Percentiles rank a stretch among this genome's conserved stretches.
Conservation (phyloP, 2,329 filamentous ascomycete genomes). For the Cadophora malorum region DNA sequence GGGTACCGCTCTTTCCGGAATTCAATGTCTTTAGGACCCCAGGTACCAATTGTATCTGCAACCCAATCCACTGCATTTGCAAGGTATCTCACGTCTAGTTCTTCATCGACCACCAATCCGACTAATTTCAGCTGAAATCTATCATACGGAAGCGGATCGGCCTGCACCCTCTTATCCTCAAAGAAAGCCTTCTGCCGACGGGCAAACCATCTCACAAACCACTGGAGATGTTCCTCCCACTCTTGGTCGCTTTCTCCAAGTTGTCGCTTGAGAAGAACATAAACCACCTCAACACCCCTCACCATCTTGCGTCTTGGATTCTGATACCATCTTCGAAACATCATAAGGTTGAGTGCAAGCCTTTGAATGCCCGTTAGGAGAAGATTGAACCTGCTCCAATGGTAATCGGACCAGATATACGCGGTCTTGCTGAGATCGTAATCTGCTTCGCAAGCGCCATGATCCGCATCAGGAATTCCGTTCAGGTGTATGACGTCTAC, state of each 20-base stretch:
- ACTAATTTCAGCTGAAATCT: background rate
- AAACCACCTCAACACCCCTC: background rate
- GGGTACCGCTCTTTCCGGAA: slow-evolving; percentile 1
- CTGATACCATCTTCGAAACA: background rate
- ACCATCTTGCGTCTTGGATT: background rate
- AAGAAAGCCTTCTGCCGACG: background rate
- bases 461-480: background rate
- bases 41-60: background rate
- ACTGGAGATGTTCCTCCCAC: background rate
- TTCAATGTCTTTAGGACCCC: background rate
- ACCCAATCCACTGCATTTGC: background rate
- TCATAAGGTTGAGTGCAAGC: background rate
- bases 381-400: background rate
- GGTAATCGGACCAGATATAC: background rate
- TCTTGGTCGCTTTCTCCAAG: background rate
- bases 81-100: background rate
- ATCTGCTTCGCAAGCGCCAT: background rate
- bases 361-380: background rate
- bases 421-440: background rate
- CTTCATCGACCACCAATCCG: background rate
- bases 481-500: background rate
- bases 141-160: background rate
- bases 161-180: background rate
- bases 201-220: background rate
- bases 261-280: background rate